Conservation (phyloP, 768 basidiomycete species). For the Imleria badia region DNA sequence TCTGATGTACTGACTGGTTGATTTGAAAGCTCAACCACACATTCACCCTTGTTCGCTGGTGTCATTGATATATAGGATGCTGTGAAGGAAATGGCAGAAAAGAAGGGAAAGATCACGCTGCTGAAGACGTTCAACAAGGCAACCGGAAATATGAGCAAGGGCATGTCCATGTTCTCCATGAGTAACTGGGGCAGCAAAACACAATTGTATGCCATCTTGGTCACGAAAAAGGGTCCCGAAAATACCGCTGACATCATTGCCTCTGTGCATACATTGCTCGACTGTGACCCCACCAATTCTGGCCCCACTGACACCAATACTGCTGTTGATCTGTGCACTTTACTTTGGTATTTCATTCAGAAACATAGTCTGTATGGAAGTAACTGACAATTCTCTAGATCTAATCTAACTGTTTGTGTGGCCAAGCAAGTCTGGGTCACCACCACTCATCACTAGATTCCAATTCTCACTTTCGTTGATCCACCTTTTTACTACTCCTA, state of each 20-base stretch:
- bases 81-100: constrained; percentile 5
- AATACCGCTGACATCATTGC: constrained; percentile 1
- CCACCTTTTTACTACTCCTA: too few species aligned
- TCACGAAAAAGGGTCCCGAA: background rate
- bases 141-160: constrained; percentile 6
- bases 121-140: constrained; percentile 2
- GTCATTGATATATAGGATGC: background rate
- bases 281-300: background rate
- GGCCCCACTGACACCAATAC: background rate
- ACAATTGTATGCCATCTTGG: background rate
- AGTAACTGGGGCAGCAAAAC: constrained; percentile 1
- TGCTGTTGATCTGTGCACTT: background rate
- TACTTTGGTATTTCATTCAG: background rate
- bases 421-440: too few species aligned
- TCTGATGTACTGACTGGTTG: too few species aligned
- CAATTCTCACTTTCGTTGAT: too few species aligned
- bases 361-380: background rate
- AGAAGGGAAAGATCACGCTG: constrained; percentile 1
- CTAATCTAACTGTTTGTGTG: too few species aligned
- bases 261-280: background rate
- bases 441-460: too few species aligned
- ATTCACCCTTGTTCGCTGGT: background rate
- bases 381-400: background rate
- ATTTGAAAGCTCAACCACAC: background rate
- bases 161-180: background rate